Conservation (phyloP, 1,284 basidiomycete genomes). For the Ganoderma multipileum region DNA sequence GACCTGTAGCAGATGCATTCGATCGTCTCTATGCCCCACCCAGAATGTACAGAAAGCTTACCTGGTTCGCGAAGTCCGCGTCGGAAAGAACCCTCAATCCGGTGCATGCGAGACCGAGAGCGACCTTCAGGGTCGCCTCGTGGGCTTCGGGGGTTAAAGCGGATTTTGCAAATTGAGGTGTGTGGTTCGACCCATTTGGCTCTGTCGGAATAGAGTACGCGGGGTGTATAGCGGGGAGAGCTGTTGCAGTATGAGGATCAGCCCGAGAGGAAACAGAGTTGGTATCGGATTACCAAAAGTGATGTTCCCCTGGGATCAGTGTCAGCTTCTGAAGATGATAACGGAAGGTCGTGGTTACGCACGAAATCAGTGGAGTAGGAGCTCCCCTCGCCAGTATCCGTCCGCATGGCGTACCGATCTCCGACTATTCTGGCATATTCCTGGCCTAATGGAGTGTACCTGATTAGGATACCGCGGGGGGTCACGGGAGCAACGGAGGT, state of each 20-base stretch:
- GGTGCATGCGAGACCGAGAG: slow-evolving; percentile 64
- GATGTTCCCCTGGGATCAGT: slow-evolving; percentile 60
- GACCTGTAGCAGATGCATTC: background rate
- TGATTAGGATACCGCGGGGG: background rate
- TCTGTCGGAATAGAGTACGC: slow-evolving; percentile 58
- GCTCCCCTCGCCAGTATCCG: slow-evolving; percentile 61
- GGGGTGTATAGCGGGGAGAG: slow-evolving; percentile 35
- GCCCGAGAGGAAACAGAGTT: slow-evolving; percentile 14
- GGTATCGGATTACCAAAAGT: slow-evolving; percentile 52
- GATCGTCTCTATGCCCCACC: background rate
- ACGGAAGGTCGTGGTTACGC: slow-evolving; percentile 37
- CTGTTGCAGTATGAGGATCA: slow-evolving; percentile 16
- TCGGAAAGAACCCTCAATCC: slow-evolving; percentile 66
- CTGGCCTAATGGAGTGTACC: slow-evolving; percentile 44
- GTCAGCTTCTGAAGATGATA: background rate
- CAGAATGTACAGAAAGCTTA: slow-evolving; percentile 20
- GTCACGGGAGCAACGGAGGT: background rate
- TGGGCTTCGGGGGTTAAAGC: slow-evolving; percentile 64
- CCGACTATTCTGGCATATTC: slow-evolving; percentile 63
- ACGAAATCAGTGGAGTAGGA: slow-evolving; percentile 79
- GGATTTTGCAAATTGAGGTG: slow-evolving; percentile 59
- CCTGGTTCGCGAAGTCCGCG: slow-evolving; percentile 50
- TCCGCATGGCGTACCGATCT: slow-evolving; percentile 56
- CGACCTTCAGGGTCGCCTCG: slow-evolving; percentile 58
- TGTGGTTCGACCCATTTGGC: slow-evolving; percentile 69